Conservation (phyloP, 2,329 filamentous ascomycete genomes). For the Apiospora phragmitis region DNA sequence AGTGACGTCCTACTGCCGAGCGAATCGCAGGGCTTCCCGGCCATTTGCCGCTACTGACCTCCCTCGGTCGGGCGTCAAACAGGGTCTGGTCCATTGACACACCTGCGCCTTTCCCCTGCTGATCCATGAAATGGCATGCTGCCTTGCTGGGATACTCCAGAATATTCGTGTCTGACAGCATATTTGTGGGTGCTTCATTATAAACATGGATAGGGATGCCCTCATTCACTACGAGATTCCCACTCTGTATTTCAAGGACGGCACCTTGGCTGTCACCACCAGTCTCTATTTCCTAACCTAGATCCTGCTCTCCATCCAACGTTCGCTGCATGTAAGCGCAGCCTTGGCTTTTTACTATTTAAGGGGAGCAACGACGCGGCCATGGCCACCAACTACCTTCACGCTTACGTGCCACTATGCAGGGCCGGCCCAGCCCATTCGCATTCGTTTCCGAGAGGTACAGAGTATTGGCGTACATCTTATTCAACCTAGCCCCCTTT, state of each 20-base stretch:
- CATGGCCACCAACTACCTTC: not conserved
- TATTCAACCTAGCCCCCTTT: not conserved
- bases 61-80: conserved; percentile 1
- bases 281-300: no score
- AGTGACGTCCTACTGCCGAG: not conserved
- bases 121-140: not conserved
- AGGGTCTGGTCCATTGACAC: not conserved
- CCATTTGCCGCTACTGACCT: not conserved
- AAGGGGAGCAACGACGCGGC: not conserved
- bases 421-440: not conserved
- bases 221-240: not conserved
- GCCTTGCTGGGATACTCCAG: not conserved
- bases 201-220: not conserved
- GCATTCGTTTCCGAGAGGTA: not conserved
- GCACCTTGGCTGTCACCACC: not conserved
- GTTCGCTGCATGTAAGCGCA: not conserved
- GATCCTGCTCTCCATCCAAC: not conserved
- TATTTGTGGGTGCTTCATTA: not conserved
- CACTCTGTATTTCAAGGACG: not conserved
- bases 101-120: not conserved
- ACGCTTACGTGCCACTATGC: not conserved
- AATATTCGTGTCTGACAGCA: not conserved
- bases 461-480: not conserved
- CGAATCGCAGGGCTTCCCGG: conserved; percentile 1
- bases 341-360: not conserved